Base-by-base conservation (phyloP, 371 early-diverging fungal genomes). In the Rhizomucor miehei region DNA sequence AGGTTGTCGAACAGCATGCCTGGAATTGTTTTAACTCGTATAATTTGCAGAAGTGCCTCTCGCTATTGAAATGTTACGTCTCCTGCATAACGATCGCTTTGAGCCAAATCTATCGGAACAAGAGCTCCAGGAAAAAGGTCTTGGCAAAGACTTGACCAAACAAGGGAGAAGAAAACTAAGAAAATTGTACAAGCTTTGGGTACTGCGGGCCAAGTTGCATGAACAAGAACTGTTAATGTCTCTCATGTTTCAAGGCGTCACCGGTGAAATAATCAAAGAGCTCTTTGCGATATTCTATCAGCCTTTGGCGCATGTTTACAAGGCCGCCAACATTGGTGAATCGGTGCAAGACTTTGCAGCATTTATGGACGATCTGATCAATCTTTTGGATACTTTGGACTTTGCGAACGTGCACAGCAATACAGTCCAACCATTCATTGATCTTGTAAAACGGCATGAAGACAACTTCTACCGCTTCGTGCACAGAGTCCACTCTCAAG, bases 291-390 rank as follows among this genome's bases (percentile, higher is more conserved):
- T 83, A 39, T 85, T 87, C 53, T 87, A 87, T 54, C 71, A 81
- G 35, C 87, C 87, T 14, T 54, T 87, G 36, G 82, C 83, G 6
- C 67, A 82, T 51, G 82, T 87, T 1, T 87, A 87, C 62, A 84
- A 81, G 63, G 71, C 81, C 3, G 87, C 87, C 16, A 84, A 85
- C 52, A 81, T 87, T 41, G 74, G 80, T 1, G 84, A 82, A 34
- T 81, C 79, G 6, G 63, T 87, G 29, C 66, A 79, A 37, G 82
- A 87, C 39, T 61, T 84, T 16, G 66, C 78, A 12, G 67, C 57
- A 10, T 87, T 87, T 56, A 62, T 76, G 4, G 81, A 84, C 38
- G 85, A 87, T 50, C 60, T 87, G 44, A 72, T 87, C 51, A 50
- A 72, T 51, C 62, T 81, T 24, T 68, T 87, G 21, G 80, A 85